Conservation (phyloP, 148 eudicot genomes). For the Vaccinium vitisidaea region DNA sequence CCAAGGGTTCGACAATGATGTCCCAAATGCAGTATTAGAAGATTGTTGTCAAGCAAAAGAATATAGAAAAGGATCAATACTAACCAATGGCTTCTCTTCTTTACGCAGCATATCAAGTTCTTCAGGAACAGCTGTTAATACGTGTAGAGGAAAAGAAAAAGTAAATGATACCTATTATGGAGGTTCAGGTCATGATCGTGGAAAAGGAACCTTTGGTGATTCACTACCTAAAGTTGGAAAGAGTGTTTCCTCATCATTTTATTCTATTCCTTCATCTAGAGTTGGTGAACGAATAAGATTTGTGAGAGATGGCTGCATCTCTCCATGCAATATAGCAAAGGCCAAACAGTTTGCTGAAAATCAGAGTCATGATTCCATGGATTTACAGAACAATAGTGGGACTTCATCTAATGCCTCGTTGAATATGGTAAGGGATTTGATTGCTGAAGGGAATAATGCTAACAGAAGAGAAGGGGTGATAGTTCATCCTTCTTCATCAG, state of each 20-base stretch:
- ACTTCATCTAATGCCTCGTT: slow-evolving; percentile 30
- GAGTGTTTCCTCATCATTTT: slow-evolving; percentile 27
- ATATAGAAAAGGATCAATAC: slow-evolving; percentile 15
- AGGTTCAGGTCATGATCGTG: slow-evolving; percentile 26
- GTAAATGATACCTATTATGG: slow-evolving; percentile 29
- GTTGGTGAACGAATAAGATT: slow-evolving; percentile 43
- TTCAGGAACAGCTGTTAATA: slow-evolving; percentile 16
- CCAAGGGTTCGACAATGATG: slow-evolving; percentile 18
- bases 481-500: slow-evolving; percentile 32
- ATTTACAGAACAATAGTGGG: slow-evolving; percentile 18
- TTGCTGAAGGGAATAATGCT: slow-evolving; percentile 38
- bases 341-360: slow-evolving; percentile 43
- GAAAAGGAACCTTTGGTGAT: slow-evolving; percentile 22
- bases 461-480: slow-evolving; percentile 44
- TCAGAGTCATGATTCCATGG: slow-evolving; percentile 22
- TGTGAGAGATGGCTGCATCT: slow-evolving; percentile 82
- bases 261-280: slow-evolving; percentile 29
- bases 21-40: slow-evolving; percentile 14
- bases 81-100: slow-evolving; percentile 23
- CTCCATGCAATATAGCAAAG: slow-evolving; percentile 76
- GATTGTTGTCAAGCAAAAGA: slow-evolving; percentile 24
- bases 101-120: slow-evolving; percentile 19
- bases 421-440: slow-evolving; percentile 31
- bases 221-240: slow-evolving; percentile 29
- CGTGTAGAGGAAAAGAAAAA: slow-evolving; percentile 43